Evolutionary conservation across 352 stramenopile species (phyloP).

Genomic region (Salisapilia sapeloensis): DNA sequence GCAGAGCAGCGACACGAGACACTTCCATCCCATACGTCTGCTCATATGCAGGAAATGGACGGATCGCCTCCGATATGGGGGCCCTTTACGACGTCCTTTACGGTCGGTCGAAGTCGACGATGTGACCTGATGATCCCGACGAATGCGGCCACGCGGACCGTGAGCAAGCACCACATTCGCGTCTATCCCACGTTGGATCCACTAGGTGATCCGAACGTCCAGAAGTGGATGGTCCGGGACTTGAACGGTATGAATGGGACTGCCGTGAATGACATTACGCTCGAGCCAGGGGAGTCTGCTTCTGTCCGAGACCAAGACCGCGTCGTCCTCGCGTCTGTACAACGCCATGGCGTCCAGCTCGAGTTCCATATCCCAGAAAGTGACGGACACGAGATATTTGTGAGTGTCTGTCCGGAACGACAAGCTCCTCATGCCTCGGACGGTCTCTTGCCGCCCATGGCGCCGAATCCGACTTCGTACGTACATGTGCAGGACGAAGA

Average conservation of each 20-base stretch:
- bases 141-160: conserved; percentile 47
- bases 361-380: conserved; percentile 26
- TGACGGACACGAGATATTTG: conserved; percentile 15
- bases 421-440: background rate
- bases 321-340: conserved; percentile 43
- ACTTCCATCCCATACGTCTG: too few species aligned
- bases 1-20: too few species aligned
- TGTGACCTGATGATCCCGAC: conserved; percentile 58
- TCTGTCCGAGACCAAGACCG: conserved; percentile 52
- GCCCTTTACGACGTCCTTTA: conserved; percentile 33
- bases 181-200: conserved; percentile 25
- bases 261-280: conserved; percentile 46
- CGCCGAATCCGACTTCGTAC: conserved; percentile 4
- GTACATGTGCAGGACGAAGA: conserved; percentile 4
- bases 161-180: conserved; percentile 55
- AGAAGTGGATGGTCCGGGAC: conserved; percentile 61
- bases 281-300: conserved; percentile 25
- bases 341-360: conserved; percentile 40
- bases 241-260: conserved; percentile 70
- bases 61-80: background rate
- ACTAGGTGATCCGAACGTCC: background rate
- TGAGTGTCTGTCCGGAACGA: conserved; percentile 19
- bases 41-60: too few species aligned
- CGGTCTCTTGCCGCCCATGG: background rate
- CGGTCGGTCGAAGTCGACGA: conserved; percentile 43